These are phyloP conservation scores for Rhododendron henanense DNA, from an alignment of 148 eudicot genomes.

Conservation along the genomic window DNA sequence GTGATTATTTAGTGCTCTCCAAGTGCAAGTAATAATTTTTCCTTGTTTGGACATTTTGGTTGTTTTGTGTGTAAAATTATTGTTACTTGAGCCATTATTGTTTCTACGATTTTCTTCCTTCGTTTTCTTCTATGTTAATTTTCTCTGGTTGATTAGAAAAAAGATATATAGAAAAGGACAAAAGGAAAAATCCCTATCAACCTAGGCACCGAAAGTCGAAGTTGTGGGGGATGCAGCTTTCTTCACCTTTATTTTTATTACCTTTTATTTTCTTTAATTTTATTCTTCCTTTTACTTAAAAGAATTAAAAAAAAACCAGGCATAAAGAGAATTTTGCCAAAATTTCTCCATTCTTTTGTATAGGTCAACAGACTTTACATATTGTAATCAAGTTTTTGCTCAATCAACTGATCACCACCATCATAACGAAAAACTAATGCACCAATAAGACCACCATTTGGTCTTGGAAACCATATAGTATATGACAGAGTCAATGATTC, in stretches of 20 bases:
- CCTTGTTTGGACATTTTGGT: neutral
- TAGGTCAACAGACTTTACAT: neutral
- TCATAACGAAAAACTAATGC: neutral
- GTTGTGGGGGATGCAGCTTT: neutral
- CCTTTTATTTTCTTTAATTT: neutral
- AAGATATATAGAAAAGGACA: neutral
- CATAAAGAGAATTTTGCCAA: neutral
- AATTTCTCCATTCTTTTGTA: neutral
- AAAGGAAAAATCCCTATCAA: neutral
- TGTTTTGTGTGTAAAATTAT: neutral
- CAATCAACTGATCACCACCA: neutral
- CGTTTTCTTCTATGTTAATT: neutral
- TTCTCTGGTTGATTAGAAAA: neutral
- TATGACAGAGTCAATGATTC: neutral
- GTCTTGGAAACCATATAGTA: neutral
- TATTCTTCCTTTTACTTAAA: neutral
- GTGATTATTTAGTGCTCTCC: too few relatives aligned
- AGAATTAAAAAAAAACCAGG: neutral
- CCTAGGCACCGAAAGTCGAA: constrained; percentile 11
- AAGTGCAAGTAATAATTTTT: too few relatives aligned
- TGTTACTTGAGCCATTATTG: neutral
- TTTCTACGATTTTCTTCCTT: neutral
- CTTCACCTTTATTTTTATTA: neutral
- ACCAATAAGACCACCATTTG: neutral
- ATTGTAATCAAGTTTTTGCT: neutral